Conservation (phyloP, 2,329 filamentous ascomycete species). For the Trichoderma harzianum region DNA sequence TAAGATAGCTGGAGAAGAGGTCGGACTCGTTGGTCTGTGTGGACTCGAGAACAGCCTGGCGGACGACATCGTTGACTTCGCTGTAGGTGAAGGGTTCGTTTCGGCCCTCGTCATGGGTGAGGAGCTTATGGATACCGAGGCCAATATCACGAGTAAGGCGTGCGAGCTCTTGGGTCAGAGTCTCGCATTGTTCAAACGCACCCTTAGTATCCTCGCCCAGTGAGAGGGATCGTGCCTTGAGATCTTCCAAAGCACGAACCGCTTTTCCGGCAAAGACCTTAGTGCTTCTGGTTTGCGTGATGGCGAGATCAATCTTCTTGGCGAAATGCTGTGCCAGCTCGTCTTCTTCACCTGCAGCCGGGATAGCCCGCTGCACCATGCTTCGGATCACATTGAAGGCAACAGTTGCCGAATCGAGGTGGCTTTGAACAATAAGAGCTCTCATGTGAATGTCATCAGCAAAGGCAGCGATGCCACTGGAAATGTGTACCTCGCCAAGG, state of each 20-base stretch:
- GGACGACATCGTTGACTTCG: conserved; percentile 64
- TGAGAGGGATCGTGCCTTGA: conserved; percentile 71
- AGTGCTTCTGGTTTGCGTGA: conserved; percentile 72
- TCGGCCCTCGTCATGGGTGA: conserved; percentile 67
- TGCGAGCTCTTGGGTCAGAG: conserved; percentile 61
- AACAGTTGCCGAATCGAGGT: conserved; percentile 73
- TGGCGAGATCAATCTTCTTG: conserved; percentile 67
- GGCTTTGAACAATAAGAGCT: conserved; percentile 70
- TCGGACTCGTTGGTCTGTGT: conserved; percentile 61
- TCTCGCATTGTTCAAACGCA: conserved; percentile 68
- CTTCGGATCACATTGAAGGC: conserved; percentile 60
- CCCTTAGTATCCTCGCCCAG: conserved; percentile 64
- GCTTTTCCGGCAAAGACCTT: conserved; percentile 83
- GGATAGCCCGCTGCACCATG: conserved; percentile 65
- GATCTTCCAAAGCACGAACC: conserved; percentile 71
- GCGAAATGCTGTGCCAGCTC: conserved; percentile 65
- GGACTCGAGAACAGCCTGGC: conserved; percentile 46
- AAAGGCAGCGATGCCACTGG: conserved; percentile 65
- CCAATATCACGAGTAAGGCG: conserved; percentile 66
- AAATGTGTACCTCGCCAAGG: conserved; percentile 75
- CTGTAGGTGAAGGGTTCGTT: conserved; percentile 62
- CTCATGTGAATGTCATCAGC: conserved; percentile 79
- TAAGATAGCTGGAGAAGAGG: conserved; percentile 65
- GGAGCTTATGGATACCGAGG: conserved; percentile 59
- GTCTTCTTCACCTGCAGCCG: conserved; percentile 50